These are phyloP conservation scores for Rhodotorula sp. DNA, from an alignment of 1,284 basidiomycete species.

Conservation along the genomic window DNA sequence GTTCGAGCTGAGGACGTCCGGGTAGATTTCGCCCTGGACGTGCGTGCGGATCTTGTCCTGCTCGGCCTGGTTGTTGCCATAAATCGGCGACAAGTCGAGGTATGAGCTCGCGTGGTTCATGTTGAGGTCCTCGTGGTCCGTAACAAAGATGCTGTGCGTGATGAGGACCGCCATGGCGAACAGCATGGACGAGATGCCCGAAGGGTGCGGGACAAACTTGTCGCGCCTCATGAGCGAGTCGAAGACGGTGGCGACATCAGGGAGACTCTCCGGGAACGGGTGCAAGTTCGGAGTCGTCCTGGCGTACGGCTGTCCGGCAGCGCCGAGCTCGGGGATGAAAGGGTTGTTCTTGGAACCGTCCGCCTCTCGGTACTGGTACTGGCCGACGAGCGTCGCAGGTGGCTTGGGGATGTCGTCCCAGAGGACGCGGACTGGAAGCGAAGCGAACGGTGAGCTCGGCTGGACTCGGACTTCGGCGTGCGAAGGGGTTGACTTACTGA, in stretches of 20 bases:
- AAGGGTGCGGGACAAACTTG: conserved; percentile 71
- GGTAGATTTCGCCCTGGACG: conserved; percentile 61
- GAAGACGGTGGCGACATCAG: conserved; percentile 72
- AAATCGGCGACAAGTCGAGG: conserved; percentile 71
- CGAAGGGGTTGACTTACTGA: conserved; percentile 5
- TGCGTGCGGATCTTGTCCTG: conserved; percentile 58
- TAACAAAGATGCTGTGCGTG: conserved; percentile 71
- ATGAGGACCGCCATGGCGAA: conserved; percentile 60
- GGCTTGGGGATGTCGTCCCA: conserved; percentile 38
- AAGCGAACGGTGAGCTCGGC: conserved; percentile 1
- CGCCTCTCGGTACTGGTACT: conserved; percentile 27
- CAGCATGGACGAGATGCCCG: conserved; percentile 59
- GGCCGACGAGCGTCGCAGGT: conserved; percentile 28
- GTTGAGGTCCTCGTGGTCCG: conserved; percentile 52
- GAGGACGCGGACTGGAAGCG: conserved; percentile 18
- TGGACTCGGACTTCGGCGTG: not conserved
- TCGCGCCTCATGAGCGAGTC: conserved; percentile 63
- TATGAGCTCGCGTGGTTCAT: conserved; percentile 71
- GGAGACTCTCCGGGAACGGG: conserved; percentile 51
- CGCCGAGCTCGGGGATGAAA: conserved; percentile 31
- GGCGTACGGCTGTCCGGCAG: conserved; percentile 38
- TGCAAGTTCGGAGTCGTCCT: conserved; percentile 31
- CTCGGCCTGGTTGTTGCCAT: conserved; percentile 61
- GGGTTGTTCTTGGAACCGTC: conserved; percentile 39
- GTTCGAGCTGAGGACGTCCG: conserved; percentile 67